Percentiles rank a stretch among this genome's conserved stretches.
phyloP scores from a whole-genome alignment of 2,329 filamentous ascomycete species.

The Diaporthe sp. region DNA sequence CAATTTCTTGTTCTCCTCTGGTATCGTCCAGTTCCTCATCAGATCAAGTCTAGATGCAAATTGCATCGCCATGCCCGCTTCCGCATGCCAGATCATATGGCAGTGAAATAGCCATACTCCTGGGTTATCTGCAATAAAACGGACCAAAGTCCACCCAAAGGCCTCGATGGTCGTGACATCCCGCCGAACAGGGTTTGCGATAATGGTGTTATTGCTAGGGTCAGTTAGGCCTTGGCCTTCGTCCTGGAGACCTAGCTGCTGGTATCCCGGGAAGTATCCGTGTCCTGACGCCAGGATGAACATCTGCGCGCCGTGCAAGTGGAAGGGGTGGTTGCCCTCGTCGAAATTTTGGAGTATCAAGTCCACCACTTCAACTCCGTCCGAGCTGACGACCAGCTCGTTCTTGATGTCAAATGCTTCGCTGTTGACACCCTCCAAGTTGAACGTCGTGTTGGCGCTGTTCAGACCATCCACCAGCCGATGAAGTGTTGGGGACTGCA shows the following conservation, averaged over 20 bases:
- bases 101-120: slow-evolving; percentile 56
- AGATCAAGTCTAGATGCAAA: slow-evolving; percentile 58
- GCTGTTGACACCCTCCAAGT: slow-evolving; percentile 62
- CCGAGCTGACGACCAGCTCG: slow-evolving; percentile 67
- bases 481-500: slow-evolving; percentile 59
- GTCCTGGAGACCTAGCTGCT: slow-evolving; percentile 45
- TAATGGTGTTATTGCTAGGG: slow-evolving; percentile 45
- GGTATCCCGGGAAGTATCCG: slow-evolving; percentile 63
- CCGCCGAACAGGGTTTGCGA: slow-evolving; percentile 56
- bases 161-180: slow-evolving; percentile 57
- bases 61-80: slow-evolving; percentile 52
- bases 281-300: slow-evolving; percentile 71
- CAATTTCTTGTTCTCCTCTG: slow-evolving; percentile 54
- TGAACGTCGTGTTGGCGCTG: slow-evolving; percentile 56
- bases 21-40: slow-evolving; percentile 54
- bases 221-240: slow-evolving; percentile 48
- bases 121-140: slow-evolving; percentile 61
- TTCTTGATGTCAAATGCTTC: slow-evolving; percentile 53
- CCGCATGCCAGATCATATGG: slow-evolving; percentile 52
- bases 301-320: slow-evolving; percentile 72
- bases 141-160: slow-evolving; percentile 60
- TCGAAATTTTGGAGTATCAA: slow-evolving; percentile 72
- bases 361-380: slow-evolving; percentile 61
- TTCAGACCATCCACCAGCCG: slow-evolving; percentile 58
- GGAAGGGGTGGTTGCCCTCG: slow-evolving; percentile 71